These are phyloP conservation scores for Talaromyces sp. DNA, from an alignment of 2,329 filamentous ascomycete genomes.

Conservation along the genomic window DNA sequence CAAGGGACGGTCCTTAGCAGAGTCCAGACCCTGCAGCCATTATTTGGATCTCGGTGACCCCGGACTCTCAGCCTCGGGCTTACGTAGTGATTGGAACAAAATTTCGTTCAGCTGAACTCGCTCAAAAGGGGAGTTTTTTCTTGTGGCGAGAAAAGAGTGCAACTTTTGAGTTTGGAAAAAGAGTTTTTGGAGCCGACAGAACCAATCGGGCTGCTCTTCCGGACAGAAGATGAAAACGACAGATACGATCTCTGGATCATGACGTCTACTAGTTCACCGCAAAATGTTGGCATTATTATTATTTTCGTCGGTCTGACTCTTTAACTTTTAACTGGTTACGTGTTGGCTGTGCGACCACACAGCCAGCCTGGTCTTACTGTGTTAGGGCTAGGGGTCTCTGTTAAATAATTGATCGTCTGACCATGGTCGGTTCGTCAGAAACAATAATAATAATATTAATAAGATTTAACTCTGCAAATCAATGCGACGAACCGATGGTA, in stretches of 20 bases:
- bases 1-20: no score
- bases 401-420: background rate
- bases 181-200: background rate
- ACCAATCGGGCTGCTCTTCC: background rate
- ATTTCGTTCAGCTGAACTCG: background rate
- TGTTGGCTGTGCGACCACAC: no score
- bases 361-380: no score
- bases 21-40: no score
- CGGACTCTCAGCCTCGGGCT: no score
- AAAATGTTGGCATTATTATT: no score
- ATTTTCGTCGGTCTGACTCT: no score
- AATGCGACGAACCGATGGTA: background rate
- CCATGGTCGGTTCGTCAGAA: background rate
- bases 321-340: background rate
- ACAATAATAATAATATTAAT: background rate
- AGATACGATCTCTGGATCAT: background rate
- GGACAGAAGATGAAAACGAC: background rate
- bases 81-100: no score
- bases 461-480: background rate
- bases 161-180: background rate
- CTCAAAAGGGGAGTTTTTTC: background rate
- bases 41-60: no score
- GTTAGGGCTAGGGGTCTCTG: background rate
- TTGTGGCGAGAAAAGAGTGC: background rate
- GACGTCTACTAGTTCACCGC: background rate